These are phyloP conservation scores for Sarocladiaceae sp. DNA, from an alignment of 2,329 filamentous ascomycete species.

Conservation along the genomic window DNA sequence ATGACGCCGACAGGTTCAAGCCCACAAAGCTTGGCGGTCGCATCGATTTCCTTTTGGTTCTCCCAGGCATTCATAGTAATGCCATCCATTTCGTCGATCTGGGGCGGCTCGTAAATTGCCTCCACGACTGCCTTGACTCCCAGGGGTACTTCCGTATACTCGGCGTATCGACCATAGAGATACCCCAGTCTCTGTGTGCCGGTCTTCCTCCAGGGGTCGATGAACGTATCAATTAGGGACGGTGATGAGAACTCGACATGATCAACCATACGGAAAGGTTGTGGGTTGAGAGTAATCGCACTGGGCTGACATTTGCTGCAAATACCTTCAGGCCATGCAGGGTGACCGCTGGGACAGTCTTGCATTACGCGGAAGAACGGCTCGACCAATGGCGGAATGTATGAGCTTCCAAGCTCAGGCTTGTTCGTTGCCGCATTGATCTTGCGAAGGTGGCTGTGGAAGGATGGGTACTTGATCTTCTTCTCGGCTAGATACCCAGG, in stretches of 20 bases:
- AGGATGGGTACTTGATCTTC: constrained; percentile 98
- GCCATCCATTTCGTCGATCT: constrained; percentile 83
- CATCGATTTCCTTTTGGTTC: constrained; percentile 76
- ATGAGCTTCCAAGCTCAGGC: constrained; percentile 87
- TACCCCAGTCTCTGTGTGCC: constrained; percentile 83
- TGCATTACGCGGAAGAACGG: constrained; percentile 86
- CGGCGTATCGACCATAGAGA: constrained; percentile 83
- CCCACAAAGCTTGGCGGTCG: constrained; percentile 77
- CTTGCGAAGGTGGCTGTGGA: constrained; percentile 91
- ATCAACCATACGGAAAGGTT: constrained; percentile 94
- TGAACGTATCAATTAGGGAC: constrained; percentile 78
- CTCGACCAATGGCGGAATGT: constrained; percentile 91
- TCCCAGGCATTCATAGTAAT: constrained; percentile 82
- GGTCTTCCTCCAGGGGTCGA: constrained; percentile 87
- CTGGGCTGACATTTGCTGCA: constrained; percentile 98
- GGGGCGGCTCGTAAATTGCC: constrained; percentile 94
- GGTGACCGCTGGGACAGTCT: constrained; percentile 89
- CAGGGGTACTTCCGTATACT: constrained; percentile 88
- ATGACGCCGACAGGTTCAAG: constrained; percentile 88
- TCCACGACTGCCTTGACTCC: constrained; percentile 95
- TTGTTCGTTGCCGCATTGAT: constrained; percentile 97
- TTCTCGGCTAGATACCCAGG: constrained; percentile 84
- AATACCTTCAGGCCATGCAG: constrained; percentile 91
- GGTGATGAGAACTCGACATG: constrained; percentile 94
- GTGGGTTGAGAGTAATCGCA: constrained; percentile 90